These are phyloP conservation scores for Fistulifera pelliculosa DNA, from an alignment of 108 stramenopile species.

Conservation along the genomic window DNA sequence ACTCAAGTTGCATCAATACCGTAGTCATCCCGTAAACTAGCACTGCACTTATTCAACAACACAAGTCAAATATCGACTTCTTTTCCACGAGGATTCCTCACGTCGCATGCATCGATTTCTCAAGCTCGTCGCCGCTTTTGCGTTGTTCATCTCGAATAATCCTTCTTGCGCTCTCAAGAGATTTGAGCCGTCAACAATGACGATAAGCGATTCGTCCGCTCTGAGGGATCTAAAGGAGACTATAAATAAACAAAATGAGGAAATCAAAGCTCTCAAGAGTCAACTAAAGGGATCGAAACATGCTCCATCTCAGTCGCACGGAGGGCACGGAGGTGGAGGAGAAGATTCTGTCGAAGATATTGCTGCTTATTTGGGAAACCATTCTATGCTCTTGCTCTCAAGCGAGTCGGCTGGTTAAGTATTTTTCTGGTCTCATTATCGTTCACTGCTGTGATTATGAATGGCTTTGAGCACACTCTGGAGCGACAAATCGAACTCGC, in stretches of 20 bases:
- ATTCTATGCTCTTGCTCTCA: slow-evolving; percentile 48
- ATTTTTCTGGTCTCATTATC: slow-evolving; percentile 68
- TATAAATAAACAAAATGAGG: slow-evolving; percentile 48
- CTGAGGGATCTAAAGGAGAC: slow-evolving; percentile 74
- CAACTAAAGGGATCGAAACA: slow-evolving; percentile 11
- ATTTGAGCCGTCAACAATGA: no score
- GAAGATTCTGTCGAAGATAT: slow-evolving; percentile 23
- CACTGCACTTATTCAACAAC: no score
- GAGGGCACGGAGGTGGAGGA: slow-evolving; percentile 29
- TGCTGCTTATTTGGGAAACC: slow-evolving; percentile 49
- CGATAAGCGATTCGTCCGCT: slow-evolving; percentile 19
- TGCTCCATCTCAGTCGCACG: slow-evolving; percentile 15
- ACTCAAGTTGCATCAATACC: no score
- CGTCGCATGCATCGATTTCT: no score
- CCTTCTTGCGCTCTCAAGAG: no score
- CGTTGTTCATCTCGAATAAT: no score
- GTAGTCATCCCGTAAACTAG: no score
- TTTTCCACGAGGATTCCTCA: no score
- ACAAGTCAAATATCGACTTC: no score
- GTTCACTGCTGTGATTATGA: slow-evolving; percentile 78
- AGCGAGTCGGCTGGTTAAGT: slow-evolving; percentile 76
- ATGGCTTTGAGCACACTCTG: slow-evolving; percentile 83
- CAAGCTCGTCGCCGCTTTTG: no score
- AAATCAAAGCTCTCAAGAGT: slow-evolving; percentile 57
- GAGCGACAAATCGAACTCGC: slow-evolving; percentile 80